phyloP scores from a whole-genome alignment of 1,139 yeast genomes.

The Blastobotrys capitulatus region DNA sequence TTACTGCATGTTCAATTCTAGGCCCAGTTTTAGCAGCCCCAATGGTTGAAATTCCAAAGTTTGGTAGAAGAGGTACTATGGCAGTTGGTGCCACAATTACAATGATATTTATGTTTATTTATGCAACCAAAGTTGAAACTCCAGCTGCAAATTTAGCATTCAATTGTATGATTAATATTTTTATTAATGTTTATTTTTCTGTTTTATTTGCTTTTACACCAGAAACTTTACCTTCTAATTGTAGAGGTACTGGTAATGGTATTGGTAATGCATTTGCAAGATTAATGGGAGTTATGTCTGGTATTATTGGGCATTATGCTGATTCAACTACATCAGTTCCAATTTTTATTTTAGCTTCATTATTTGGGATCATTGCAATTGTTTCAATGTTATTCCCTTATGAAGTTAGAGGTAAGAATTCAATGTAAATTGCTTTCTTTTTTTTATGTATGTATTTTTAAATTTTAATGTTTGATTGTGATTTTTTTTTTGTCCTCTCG shows the following conservation, averaged over 20 bases:
- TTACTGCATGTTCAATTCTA: slow-evolving; percentile 46
- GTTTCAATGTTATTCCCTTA: slow-evolving; percentile 44
- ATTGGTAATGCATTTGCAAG: slow-evolving; percentile 45
- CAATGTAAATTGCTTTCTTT: slow-evolving; percentile 13
- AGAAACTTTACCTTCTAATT: slow-evolving; percentile 38
- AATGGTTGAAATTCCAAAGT: not conserved
- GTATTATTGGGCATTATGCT: slow-evolving; percentile 47
- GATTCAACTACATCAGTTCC: slow-evolving; percentile 44
- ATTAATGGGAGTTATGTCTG: slow-evolving; percentile 46
- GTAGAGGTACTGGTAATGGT: slow-evolving; percentile 56
- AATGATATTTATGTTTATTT: slow-evolving; percentile 55
- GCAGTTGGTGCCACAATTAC: slow-evolving; percentile 49
- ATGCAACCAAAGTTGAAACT: slow-evolving; percentile 46
- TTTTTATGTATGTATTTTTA: not conserved
- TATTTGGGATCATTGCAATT: slow-evolving; percentile 42
- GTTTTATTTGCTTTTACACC: slow-evolving; percentile 55
- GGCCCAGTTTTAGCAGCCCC: slow-evolving; percentile 54
- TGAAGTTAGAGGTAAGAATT: slow-evolving; percentile 32
- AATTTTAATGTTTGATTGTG: too few relatives aligned
- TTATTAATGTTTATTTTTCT: slow-evolving; percentile 50
- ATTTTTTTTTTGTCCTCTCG: not conserved
- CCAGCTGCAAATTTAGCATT: slow-evolving; percentile 48
- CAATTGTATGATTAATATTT: slow-evolving; percentile 46
- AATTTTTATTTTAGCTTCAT: slow-evolving; percentile 55
- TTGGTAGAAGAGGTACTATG: slow-evolving; percentile 56